Evolutionary conservation across 805 yeast species (phyloP).

Genomic region (Nakazawaea populi): DNA sequence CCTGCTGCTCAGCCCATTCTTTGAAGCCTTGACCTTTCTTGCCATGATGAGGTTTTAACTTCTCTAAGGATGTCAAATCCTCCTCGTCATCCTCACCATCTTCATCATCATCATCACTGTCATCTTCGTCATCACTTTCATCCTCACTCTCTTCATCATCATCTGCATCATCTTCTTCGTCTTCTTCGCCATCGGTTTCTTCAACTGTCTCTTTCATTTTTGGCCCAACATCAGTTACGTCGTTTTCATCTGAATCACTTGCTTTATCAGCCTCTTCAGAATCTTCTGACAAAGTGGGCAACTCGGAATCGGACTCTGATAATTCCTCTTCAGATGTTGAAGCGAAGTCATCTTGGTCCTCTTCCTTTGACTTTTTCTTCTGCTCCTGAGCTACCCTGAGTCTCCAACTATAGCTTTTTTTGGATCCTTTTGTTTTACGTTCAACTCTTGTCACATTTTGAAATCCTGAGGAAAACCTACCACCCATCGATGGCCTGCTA

Average conservation of each 20-base stretch:
- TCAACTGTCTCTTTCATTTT: conserved; percentile 21
- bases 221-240: conserved; percentile 10
- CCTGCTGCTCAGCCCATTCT: conserved; percentile 81
- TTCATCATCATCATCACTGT: conserved; percentile 24
- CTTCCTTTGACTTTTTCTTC: conserved; percentile 33
- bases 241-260: conserved; percentile 13
- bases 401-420: conserved; percentile 74
- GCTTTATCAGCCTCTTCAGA: conserved; percentile 5
- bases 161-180: conserved; percentile 19
- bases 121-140: conserved; percentile 25
- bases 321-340: conserved; percentile 22
- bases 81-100: conserved; percentile 28
- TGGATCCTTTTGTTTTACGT: conserved; percentile 35
- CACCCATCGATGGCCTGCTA: conserved; percentile 60
- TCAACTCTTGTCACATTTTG: conserved; percentile 45
- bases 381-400: conserved; percentile 44
- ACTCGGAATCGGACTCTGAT: conserved; percentile 21
- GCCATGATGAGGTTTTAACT: conserved; percentile 36
- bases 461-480: conserved; percentile 72
- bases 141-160: conserved; percentile 24
- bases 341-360: conserved; percentile 60
- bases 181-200: conserved; percentile 19
- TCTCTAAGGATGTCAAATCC: conserved; percentile 22
- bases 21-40: conserved; percentile 63
- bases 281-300: conserved; percentile 4